Conservation (phyloP, 176 grass and related monocot species). For the Carex parvula region DNA sequence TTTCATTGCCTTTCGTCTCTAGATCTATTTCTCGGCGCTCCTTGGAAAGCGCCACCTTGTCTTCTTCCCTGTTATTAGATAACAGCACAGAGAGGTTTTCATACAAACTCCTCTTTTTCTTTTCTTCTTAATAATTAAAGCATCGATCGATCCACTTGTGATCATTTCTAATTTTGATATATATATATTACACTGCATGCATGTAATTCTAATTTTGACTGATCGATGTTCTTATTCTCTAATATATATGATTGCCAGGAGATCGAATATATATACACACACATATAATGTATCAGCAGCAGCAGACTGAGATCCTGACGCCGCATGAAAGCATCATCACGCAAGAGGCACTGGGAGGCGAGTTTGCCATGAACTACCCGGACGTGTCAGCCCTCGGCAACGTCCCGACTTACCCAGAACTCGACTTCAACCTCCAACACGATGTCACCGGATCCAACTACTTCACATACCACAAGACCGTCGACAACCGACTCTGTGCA, state of each 20-base stretch:
- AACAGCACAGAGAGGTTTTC: background rate
- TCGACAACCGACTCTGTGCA: background rate
- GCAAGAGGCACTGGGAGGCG: background rate
- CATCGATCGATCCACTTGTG: background rate
- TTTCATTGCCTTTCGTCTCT: background rate
- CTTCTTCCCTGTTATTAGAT: background rate
- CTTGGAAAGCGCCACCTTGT: background rate
- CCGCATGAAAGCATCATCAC: constrained; percentile 27
- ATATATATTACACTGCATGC: no score
- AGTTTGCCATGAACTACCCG: background rate
- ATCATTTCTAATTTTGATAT: background rate
- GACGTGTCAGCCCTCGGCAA: background rate
- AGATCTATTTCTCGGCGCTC: no score
- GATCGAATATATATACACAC: background rate
- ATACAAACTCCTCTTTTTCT: background rate
- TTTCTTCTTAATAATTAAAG: background rate
- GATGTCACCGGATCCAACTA: constrained; percentile 18
- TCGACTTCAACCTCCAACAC: constrained; percentile 14
- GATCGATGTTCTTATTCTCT: background rate
- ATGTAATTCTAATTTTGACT: background rate
- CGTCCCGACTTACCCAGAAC: background rate
- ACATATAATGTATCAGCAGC: constrained; percentile 20
- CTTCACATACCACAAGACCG: constrained; percentile 2
- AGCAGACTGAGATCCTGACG: constrained; percentile 7
- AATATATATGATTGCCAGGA: background rate